Evolutionary conservation across 1,284 basidiomycete genomes (phyloP), one percentile per base, ranked within the genome.

Genomic region (Pseudozyma sp.): DNA sequence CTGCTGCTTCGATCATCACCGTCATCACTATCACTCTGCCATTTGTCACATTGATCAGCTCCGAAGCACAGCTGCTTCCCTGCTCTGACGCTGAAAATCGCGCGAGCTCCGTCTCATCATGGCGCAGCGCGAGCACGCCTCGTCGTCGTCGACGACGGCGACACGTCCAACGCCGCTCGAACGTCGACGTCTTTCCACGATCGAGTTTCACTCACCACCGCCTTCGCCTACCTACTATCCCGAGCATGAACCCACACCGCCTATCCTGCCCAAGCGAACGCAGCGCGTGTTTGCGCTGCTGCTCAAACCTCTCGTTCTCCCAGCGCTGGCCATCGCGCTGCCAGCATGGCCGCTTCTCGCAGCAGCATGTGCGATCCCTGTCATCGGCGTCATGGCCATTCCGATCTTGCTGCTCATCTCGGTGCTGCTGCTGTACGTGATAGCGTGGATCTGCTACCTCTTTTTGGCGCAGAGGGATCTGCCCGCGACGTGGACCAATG

Each of bases 381-480:
- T 81, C 35, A 62, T 81, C 37, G 77, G 77, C 37, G 71, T 81
- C 19, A 66, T 79, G 71, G 78, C 83, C 44, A 77, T 84, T 39
- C 73, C 82, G n/a, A 70, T 85, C 47, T 78, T 84, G 17, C 71
- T 80, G 11, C 52, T 81, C 39, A 65, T 84, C 40, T 74, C 79
- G 14, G 54, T 76, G n/a, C 37, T 77, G 30, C 60, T 84, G 11
- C 76, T 84, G 34, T 85, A 85, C 49, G 54, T 71, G 8, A 62
- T 82, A 3, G 74, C 82, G 8, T 85, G 85, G 84, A 77, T 80
- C 44, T 71, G 77, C 39, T 85, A 85, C 54, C 78, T 85, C 30
- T 30, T 79, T 10, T 49, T 84, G 5, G 81, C 84, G 4, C 84
- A 85, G 55, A 64, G 72, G 50, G 79, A 83, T 47, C 71, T 78